Evolutionary conservation across 2,329 filamentous ascomycete species (phyloP), one percentile per base, ranked within the genome.

Genomic region (Dothiorella sarmentorum): DNA sequence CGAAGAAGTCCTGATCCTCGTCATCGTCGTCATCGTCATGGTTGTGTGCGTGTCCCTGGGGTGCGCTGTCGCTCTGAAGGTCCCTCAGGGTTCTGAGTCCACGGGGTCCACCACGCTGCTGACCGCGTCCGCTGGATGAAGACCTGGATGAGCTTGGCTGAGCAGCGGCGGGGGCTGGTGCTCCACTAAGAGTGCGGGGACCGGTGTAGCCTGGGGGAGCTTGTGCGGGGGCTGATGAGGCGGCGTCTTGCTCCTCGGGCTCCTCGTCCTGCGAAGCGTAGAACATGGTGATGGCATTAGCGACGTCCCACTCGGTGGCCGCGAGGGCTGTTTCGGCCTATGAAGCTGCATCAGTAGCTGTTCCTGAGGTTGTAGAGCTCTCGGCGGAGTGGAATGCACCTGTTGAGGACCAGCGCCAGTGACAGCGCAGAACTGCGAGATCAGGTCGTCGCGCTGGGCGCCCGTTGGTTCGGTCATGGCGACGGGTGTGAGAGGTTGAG

Each of bases 1-100:
- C 87, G 72, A 92, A 94, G 62, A 92, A 77, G 68, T 94, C 89
- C 60, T 79, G 78, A 24, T 80, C 79, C 62, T 85, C 81, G 33
- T 83, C 78, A 26, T 86, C 82, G 1, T 86, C 79, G 1, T 81
- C 76, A 15, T 85, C 82, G 51, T 82, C 78, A 47, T 84, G 76
- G 15, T 74, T 78, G 62, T 82, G 75, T 35, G 74, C 76, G 18
- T 79, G 69, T 26, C 66, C 64, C 10, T 45, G 45, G 29, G 63
- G 63, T 47, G 66, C 75, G 24, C 78, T 79, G 15, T 67, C 64
- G 33, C 67, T 68, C 65, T 79, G 76, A 31, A 80, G 63, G 64
- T 80, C 78, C 53, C 70, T 70, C 43, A 80, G 63, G 18, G 78
- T 80, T 62, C 72, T 67, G 63, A 77, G 67, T 45, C 73, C 74